Percentiles rank a stretch among this genome's conserved stretches.
These are phyloP conservation scores for Blastocystis sp. DNA, from an alignment of 352 stramenopile genomes.

Conservation along the genomic window DNA sequence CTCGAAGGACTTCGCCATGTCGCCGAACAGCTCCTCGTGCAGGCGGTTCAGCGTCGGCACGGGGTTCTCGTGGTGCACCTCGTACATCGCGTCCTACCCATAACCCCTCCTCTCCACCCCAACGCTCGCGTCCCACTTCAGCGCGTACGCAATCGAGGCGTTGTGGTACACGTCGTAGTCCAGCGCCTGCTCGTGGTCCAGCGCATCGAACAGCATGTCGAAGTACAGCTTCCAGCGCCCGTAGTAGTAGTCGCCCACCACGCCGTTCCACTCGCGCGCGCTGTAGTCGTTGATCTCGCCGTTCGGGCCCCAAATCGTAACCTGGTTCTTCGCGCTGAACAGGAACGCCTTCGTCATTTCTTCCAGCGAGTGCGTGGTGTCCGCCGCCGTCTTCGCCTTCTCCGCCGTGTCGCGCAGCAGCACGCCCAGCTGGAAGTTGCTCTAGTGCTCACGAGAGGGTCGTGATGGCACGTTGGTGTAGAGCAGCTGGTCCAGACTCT, in stretches of 20 bases:
- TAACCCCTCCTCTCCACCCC: not conserved
- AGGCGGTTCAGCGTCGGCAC: not conserved
- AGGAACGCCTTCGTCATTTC: not conserved
- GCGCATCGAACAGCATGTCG: not conserved
- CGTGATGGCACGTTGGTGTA: not conserved
- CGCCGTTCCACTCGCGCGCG: not conserved
- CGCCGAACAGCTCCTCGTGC: not conserved
- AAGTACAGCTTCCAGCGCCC: not conserved
- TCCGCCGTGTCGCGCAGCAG: not conserved
- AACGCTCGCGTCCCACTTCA: not conserved
- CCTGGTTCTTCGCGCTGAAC: slow-evolving; percentile 22
- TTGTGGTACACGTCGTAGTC: not conserved
- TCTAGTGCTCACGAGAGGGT: not conserved
- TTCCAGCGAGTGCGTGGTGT: not conserved
- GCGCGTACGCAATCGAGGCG: not conserved
- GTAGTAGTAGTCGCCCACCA: slow-evolving; percentile 16
- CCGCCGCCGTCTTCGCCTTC: not conserved
- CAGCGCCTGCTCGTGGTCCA: not conserved
- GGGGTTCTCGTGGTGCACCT: not conserved
- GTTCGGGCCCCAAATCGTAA: not conserved
- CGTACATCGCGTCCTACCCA: not conserved
- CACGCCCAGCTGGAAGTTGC: slow-evolving; percentile 15
- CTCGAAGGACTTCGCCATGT: not conserved
- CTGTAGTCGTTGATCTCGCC: slow-evolving; percentile 20
- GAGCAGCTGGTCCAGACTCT: not conserved